Conservation (phyloP, 306 rosid genomes). For the Rubus parviflorus region DNA sequence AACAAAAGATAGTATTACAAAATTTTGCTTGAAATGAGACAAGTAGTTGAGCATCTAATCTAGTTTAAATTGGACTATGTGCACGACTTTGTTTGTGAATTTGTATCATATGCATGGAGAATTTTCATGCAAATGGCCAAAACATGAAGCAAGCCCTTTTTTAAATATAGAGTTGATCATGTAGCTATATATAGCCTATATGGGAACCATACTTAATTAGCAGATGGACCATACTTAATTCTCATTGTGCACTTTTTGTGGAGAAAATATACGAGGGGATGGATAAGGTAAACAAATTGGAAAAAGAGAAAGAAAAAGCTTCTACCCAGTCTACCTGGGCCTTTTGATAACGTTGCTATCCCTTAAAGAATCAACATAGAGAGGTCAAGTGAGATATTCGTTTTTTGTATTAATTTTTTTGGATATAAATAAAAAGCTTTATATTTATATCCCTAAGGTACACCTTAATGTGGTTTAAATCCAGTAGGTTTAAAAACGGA, state of each 20-base stretch:
- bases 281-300: neutral
- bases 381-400: neutral
- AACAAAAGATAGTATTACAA: neutral
- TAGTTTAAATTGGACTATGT: neutral
- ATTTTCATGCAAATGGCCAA: neutral
- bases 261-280: neutral
- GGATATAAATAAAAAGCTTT: neutral
- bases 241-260: neutral
- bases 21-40: neutral
- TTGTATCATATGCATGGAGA: neutral
- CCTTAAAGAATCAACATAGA: conserved; percentile 15
- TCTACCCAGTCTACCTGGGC: neutral
- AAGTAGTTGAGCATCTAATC: neutral
- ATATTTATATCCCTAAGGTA: neutral
- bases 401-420: neutral
- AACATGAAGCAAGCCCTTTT: neutral
- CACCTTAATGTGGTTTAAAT: neutral
- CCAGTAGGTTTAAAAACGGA: neutral
- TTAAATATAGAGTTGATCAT: neutral
- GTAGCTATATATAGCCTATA: neutral
- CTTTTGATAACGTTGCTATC: conserved; percentile 8
- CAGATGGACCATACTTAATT: neutral
- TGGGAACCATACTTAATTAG: no score
- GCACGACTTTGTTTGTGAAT: neutral
- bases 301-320: conserved; percentile 4